Evolutionary conservation across 805 yeast genomes (phyloP).

Genomic region (Clavispora santaluciae): DNA sequence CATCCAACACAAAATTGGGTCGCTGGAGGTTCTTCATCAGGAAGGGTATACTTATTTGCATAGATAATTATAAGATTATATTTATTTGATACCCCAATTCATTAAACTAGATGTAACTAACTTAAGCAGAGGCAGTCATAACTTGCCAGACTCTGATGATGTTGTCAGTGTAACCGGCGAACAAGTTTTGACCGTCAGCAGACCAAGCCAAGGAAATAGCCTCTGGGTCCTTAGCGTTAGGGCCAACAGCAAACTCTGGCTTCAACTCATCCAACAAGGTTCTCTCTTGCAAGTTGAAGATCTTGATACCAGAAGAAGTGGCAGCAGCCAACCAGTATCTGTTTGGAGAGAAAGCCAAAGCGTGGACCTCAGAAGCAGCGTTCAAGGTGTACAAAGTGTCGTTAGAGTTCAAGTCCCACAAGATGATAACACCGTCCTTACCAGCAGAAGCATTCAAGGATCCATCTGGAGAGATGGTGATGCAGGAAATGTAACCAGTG

Average conservation of each 20-base stretch:
- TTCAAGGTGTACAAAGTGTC: slow-evolving; percentile 85
- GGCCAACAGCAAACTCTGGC: slow-evolving; percentile 89
- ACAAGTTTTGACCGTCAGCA: slow-evolving; percentile 98
- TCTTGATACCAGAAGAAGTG: slow-evolving; percentile 95
- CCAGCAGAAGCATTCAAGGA: slow-evolving; percentile 99
- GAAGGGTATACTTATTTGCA: slow-evolving; percentile 67
- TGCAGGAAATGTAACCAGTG: slow-evolving; percentile 96
- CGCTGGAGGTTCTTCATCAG: slow-evolving; percentile 92
- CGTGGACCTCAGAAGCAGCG: slow-evolving; percentile 95
- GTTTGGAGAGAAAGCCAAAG: slow-evolving; percentile 99
- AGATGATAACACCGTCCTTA: slow-evolving; percentile 97
- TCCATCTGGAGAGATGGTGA: slow-evolving; percentile 99
- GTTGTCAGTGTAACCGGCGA: slow-evolving; percentile 99
- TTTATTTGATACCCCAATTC: neutral
- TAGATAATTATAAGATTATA: slow-evolving; percentile 8
- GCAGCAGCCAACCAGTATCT: slow-evolving; percentile 99
- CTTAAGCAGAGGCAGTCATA: slow-evolving; percentile 71
- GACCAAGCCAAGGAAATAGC: slow-evolving; percentile 99
- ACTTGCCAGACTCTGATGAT: slow-evolving; percentile 99
- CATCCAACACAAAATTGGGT: slow-evolving; percentile 89
- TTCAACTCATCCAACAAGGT: slow-evolving; percentile 92
- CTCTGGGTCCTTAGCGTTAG: slow-evolving; percentile 95
- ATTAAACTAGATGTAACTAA: slow-evolving; percentile 1
- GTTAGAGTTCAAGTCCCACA: slow-evolving; percentile 93
- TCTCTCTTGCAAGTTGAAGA: slow-evolving; percentile 96